Percentiles rank a stretch among this genome's conserved stretches.
Conservation (phyloP, 2,329 filamentous ascomycete genomes). For the Pezizomycotina sp. region DNA sequence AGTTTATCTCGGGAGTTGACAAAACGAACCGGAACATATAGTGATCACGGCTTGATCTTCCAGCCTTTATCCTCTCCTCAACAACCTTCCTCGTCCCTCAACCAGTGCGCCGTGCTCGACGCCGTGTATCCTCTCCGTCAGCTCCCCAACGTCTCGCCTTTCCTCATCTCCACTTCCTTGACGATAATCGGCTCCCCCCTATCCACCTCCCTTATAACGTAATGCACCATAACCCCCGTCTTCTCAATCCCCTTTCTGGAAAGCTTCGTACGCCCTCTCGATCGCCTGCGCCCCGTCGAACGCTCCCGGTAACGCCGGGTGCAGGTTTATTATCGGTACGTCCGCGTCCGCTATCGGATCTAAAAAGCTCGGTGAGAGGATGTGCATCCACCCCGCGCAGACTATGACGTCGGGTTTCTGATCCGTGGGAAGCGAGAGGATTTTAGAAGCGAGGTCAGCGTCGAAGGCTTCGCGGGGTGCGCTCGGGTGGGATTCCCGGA, state of each 20-base stretch:
- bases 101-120: constrained; percentile 68
- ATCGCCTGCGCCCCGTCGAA: constrained; percentile 69
- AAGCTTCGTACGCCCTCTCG: constrained; percentile 58
- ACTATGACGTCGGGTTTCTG: constrained; percentile 58
- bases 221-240: constrained; percentile 77
- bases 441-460: constrained; percentile 50
- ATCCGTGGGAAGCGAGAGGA: constrained; percentile 34
- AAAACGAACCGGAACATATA: no score
- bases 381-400: constrained; percentile 77
- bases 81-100: constrained; percentile 46
- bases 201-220: constrained; percentile 67
- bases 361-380: constrained; percentile 54
- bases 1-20: no score
- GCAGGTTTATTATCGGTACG: constrained; percentile 63
- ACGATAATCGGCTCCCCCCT: constrained; percentile 57
- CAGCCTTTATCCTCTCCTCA: constrained; percentile 28
- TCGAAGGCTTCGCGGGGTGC: constrained; percentile 55
- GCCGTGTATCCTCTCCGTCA: constrained; percentile 57
- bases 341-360: constrained; percentile 45
- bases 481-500: constrained; percentile 50
- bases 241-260: constrained; percentile 48
- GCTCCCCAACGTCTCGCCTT: constrained; percentile 46
- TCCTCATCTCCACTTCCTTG: constrained; percentile 48
- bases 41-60: no score
- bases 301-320: constrained; percentile 56